Evolutionary conservation across 2,329 filamentous ascomycete genomes (phyloP).

Genomic region (Calonectria leucothoes): DNA sequence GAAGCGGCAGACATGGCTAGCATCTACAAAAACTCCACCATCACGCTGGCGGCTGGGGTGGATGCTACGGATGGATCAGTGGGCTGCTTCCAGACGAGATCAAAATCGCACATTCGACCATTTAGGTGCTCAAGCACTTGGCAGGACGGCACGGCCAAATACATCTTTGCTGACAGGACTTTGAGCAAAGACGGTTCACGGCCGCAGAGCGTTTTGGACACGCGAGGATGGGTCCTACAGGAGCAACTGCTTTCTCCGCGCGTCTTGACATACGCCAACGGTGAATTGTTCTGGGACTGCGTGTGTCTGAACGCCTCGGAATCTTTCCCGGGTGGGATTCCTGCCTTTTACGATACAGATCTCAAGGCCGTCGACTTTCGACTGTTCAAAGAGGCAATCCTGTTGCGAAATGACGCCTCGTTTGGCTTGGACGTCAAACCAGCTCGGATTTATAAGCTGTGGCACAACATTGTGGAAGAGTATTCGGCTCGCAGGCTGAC

Average conservation of each 20-base stretch:
- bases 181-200: not conserved
- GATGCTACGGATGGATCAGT: not conserved
- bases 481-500: not conserved
- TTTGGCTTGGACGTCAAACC: not conserved
- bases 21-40: constrained; percentile 1
- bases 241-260: not conserved
- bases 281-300: constrained; percentile 5
- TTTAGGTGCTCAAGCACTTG: not conserved
- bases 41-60: not conserved
- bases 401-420: not conserved
- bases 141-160: not conserved
- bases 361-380: not conserved
- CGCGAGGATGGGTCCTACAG: not conserved
- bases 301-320: not conserved
- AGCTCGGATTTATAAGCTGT: not conserved
- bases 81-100: not conserved
- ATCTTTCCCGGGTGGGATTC: not conserved
- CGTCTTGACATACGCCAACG: not conserved
- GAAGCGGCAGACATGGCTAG: constrained; percentile 9
- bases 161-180: not conserved
- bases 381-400: not conserved
- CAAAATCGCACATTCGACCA: not conserved
- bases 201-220: not conserved
- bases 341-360: not conserved
- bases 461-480: not conserved